Conservation (phyloP, 805 yeast genomes). For the Ogataea naganishii region DNA sequence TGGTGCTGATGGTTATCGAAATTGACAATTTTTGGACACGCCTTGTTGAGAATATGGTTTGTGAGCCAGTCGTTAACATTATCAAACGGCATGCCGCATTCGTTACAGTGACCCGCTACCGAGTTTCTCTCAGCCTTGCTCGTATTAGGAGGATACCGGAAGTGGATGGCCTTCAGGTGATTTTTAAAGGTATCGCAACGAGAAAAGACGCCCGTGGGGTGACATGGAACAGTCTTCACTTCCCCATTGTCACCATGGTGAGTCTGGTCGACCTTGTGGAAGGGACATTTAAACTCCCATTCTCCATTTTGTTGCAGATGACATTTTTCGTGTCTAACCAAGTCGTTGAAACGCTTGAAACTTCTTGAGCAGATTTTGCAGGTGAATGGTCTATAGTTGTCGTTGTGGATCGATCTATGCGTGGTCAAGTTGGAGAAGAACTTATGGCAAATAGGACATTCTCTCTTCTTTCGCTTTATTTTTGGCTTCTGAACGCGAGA, state of each 20-base stretch:
- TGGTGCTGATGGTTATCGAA: too few species aligned
- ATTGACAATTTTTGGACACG: conserved; percentile 24
- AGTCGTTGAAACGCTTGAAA: conserved; percentile 80
- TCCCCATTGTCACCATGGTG: conserved; percentile 3
- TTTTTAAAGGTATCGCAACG: conserved; percentile 90
- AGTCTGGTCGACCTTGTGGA: conserved; percentile 22
- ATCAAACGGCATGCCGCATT: conserved; percentile 57
- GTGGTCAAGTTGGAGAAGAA: conserved; percentile 76
- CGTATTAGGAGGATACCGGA: conserved; percentile 82
- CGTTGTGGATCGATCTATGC: conserved; percentile 73
- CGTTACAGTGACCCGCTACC: conserved; percentile 68
- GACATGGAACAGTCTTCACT: conserved; percentile 38
- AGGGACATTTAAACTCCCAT: conserved; percentile 74
- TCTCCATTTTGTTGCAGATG: conserved; percentile 73
- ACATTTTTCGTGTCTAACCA: conserved; percentile 76
- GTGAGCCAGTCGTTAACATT: conserved; percentile 76
- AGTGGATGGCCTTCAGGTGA: conserved; percentile 84
- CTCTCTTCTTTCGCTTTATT: conserved; percentile 23
- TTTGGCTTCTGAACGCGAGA: not conserved
- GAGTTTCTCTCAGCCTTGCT: conserved; percentile 64
- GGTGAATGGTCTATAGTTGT: conserved; percentile 64
- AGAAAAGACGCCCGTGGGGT: conserved; percentile 75
- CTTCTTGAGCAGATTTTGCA: conserved; percentile 78
- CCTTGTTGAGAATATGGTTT: conserved; percentile 54
- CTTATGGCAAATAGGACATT: conserved; percentile 28